phyloP scores from a whole-genome alignment of 345 rosid species.

The Euphorbia lathyris region DNA sequence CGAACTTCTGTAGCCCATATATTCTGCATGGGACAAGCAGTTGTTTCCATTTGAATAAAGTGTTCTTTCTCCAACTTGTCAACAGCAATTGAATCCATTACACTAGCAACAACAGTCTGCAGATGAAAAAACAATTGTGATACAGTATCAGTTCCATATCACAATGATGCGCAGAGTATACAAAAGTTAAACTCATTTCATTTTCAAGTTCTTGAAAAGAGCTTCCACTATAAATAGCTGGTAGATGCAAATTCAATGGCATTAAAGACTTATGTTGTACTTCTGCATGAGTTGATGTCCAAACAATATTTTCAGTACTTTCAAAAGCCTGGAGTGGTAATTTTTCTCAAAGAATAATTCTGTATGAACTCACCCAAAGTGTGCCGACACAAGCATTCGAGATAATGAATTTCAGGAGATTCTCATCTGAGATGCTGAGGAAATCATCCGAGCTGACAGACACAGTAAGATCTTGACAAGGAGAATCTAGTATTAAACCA shows the following conservation, averaged over 20 bases:
- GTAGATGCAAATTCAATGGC: background rate
- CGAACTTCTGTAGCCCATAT: conserved; percentile 63
- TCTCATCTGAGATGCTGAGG: conserved; percentile 57
- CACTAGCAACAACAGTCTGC: conserved; percentile 53
- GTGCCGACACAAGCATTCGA: conserved; percentile 50
- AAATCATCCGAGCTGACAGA: conserved; percentile 40
- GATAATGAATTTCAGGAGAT: conserved; percentile 48
- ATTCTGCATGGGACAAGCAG: conserved; percentile 39
- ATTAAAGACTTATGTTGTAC: background rate
- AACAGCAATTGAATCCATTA: conserved; percentile 41
- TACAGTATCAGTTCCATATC: conserved; percentile 2
- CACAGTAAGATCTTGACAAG: conserved; percentile 48
- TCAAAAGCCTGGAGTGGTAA: background rate
- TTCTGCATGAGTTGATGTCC: background rate
- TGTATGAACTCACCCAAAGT: conserved; percentile 53
- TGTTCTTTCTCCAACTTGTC: conserved; percentile 46
- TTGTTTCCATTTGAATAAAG: conserved; percentile 35
- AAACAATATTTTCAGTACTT: background rate
- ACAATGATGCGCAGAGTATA: background rate
- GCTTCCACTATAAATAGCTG: background rate
- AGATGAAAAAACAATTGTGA: conserved; percentile 15
- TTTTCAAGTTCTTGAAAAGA: background rate
- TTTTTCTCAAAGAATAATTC: background rate
- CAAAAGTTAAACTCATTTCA: background rate
- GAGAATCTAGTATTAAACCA: conserved; percentile 52